These are phyloP conservation scores for Trichopus zeylanicus DNA, from an alignment of 116 monocot species.

Conservation along the genomic window DNA sequence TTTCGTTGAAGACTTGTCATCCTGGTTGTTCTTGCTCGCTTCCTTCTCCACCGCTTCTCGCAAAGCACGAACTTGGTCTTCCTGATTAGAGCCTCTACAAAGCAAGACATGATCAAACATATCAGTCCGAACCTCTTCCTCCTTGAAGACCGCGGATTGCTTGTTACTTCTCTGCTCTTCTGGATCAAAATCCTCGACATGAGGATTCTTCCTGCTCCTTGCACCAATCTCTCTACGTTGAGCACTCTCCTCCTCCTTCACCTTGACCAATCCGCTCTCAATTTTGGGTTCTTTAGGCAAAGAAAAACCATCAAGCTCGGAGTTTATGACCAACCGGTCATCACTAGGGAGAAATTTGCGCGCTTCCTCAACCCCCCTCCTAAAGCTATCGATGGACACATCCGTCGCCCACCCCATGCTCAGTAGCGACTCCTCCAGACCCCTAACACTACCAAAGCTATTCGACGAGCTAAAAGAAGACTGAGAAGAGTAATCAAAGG, in stretches of 20 bases:
- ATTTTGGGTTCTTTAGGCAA: slow-evolving; percentile 5
- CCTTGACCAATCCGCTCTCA: slow-evolving; percentile 6
- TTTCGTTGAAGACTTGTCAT: slow-evolving; percentile 8
- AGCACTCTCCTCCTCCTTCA: slow-evolving; percentile 14
- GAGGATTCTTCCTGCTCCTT: slow-evolving; percentile 48
- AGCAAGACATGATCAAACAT: slow-evolving; percentile 7
- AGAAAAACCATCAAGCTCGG: slow-evolving; percentile 13
- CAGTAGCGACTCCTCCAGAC: slow-evolving; percentile 1
- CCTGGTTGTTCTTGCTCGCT: slow-evolving; percentile 19
- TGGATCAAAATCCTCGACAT: slow-evolving; percentile 35
- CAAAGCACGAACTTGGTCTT: slow-evolving; percentile 1
- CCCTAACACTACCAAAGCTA: slow-evolving; percentile 7
- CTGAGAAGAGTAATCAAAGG: slow-evolving; percentile 15
- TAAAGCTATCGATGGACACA: slow-evolving; percentile 28
- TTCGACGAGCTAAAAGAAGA: slow-evolving; percentile 27
- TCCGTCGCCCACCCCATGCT: background rate
- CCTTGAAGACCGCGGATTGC: slow-evolving; percentile 32
- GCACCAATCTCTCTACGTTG: background rate
- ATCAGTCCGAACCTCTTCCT: background rate
- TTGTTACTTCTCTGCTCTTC: slow-evolving; percentile 55
- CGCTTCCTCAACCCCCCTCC: slow-evolving; percentile 69
- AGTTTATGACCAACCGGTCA: slow-evolving; percentile 29
- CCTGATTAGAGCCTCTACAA: background rate
- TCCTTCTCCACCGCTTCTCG: slow-evolving; percentile 38
- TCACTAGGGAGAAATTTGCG: slow-evolving; percentile 66